Evolutionary conservation across 192 early-diverging fungal genomes (phyloP).

Genomic region (Coemansia biformis): DNA sequence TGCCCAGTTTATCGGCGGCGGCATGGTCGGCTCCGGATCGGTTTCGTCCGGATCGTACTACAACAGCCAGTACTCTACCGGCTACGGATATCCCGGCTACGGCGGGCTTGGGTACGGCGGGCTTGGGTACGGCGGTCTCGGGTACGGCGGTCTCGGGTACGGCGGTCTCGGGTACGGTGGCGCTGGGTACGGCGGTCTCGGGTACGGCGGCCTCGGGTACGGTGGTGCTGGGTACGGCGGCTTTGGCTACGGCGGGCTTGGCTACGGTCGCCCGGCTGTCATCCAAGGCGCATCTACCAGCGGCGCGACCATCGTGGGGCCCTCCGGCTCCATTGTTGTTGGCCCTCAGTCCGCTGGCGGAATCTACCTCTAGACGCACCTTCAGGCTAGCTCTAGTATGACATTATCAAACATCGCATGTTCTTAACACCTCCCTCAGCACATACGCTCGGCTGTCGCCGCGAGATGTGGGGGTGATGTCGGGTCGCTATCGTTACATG

Average conservation of each 20-base stretch:
- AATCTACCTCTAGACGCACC: constrained; percentile 20
- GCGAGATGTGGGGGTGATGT: too few relatives aligned
- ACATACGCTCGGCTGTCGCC: too few relatives aligned
- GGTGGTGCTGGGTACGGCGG: constrained; percentile 16
- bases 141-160: constrained; percentile 13
- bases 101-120: constrained; percentile 8
- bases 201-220: constrained; percentile 15
- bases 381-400: too few relatives aligned
- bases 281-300: constrained; percentile 36
- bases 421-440: too few relatives aligned
- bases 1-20: constrained; percentile 26
- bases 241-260: constrained; percentile 14
- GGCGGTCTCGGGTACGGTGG: constrained; percentile 10
- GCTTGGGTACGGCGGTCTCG: constrained; percentile 7
- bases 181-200: constrained; percentile 11
- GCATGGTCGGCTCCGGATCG: constrained; percentile 20
- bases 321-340: constrained; percentile 45
- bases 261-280: constrained; percentile 16
- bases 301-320: constrained; percentile 42
- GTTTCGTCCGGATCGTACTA: constrained; percentile 46
- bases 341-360: constrained; percentile 52
- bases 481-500: background rate
- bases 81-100: constrained; percentile 15
- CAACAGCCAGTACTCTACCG: constrained; percentile 26
- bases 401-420: background rate